Evolutionary conservation across 2,329 filamentous ascomycete species (phyloP), one percentile per base, ranked within the genome.

Genomic region (Stylonectria norvegica): DNA sequence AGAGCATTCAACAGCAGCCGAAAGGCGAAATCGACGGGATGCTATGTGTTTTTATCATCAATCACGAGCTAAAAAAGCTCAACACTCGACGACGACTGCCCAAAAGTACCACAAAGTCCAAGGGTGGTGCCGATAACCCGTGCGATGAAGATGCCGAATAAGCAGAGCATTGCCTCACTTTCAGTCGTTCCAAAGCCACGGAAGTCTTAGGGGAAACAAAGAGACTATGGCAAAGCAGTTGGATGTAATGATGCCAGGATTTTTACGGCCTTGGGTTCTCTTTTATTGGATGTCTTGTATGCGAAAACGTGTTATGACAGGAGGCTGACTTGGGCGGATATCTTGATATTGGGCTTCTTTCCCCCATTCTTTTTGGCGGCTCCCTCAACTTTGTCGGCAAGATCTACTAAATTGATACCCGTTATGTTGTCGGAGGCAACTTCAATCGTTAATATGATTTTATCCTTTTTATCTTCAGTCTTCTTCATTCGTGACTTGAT

Each of bases 11-110:
- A n/a, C 58, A 65, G 42, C 44, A 52, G 16, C 65, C 64, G 5
- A 45, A 54, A 19, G 42, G 55, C 31, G 59, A 62, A 19, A 55
- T 59, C 35, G 64, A 66, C 38, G 47, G 54, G 34, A 56, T 65
- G 37, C 49, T 68, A 12, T 57, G 56, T 39, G 51, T 52, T 20
- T 53, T 68, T 30, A 63, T 68, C 20, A 57, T 68, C 15, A 59
- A 63, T 36, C 65, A 68, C 38, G 65, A 68, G 49, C 36, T 67
- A 16, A 66, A 67, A 54, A 68, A 66, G 50, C 57, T 68, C 42
- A 63, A 60, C 33, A 60, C 64, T 30, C 53, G 61, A 20, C 56
- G 57, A 47, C 55, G 63, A 30, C 43, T 51, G 17, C 38, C 56
- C 20, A 58, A 64, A 42, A 35, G 48, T 27, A 43, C 54, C 18